phyloP scores from a whole-genome alignment of 2,329 filamentous ascomycete genomes.

The Exophiala mesophila region DNA sequence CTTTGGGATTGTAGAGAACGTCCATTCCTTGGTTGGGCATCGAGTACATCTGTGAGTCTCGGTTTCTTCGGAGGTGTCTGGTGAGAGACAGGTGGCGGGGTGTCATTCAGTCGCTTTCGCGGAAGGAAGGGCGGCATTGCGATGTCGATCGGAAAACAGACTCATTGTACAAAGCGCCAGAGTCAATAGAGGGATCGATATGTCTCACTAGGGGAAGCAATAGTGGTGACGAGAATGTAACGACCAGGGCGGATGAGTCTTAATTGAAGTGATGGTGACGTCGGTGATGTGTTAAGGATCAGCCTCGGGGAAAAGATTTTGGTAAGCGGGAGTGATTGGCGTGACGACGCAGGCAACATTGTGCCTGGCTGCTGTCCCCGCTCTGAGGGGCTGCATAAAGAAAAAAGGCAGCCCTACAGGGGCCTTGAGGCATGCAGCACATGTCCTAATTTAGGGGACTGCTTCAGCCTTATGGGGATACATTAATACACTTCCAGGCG shows the following conservation, averaged over 20 bases:
- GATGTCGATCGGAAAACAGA: neutral
- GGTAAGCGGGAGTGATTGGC: too few species aligned
- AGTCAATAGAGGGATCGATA: too few species aligned
- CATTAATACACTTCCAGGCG: too few species aligned
- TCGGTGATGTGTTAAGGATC: neutral
- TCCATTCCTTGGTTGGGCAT: slow-evolving; percentile 16
- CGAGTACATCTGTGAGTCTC: slow-evolving; percentile 20
- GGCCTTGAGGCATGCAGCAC: too few species aligned
- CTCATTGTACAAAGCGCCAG: slow-evolving; percentile 2
- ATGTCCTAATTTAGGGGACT: too few species aligned
- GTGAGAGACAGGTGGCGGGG: slow-evolving; percentile 24
- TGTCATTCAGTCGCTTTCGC: slow-evolving; percentile 38
- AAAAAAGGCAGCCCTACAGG: too few species aligned
- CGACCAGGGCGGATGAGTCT: neutral
- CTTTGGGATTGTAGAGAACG: slow-evolving; percentile 10
- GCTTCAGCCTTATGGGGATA: too few species aligned
- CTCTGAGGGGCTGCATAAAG: too few species aligned
- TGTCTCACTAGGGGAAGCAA: too few species aligned
- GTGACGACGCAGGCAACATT: too few species aligned
- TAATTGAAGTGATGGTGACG: neutral
- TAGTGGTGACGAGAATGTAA: neutral
- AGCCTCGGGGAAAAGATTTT: too few species aligned
- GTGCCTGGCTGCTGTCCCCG: too few species aligned
- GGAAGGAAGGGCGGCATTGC: slow-evolving; percentile 45
- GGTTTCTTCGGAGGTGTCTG: slow-evolving; percentile 28